Conservation (phyloP, 2,329 filamentous ascomycete species). For the Pestalotiopsis sp. region DNA sequence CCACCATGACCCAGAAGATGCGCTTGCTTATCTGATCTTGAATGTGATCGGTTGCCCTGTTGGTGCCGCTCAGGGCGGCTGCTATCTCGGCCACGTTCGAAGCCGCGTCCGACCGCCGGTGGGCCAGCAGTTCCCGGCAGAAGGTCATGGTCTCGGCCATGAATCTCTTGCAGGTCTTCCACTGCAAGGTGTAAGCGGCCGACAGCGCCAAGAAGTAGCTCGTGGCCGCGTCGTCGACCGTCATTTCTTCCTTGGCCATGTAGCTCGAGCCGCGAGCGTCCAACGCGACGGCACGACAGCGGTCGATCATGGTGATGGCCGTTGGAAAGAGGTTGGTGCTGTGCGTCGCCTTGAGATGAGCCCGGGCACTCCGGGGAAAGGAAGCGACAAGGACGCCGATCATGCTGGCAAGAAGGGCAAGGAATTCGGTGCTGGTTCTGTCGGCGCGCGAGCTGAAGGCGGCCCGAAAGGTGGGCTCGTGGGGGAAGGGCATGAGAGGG, state of each 20-base stretch:
- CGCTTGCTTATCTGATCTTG: constrained; percentile 75
- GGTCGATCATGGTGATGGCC: constrained; percentile 69
- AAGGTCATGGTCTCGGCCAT: constrained; percentile 74
- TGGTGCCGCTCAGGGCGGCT: constrained; percentile 41
- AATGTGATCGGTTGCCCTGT: constrained; percentile 65
- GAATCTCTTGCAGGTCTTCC: constrained; percentile 69
- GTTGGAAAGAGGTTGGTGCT: constrained; percentile 68
- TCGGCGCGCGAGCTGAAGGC: constrained; percentile 70
- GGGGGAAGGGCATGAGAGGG: constrained; percentile 75
- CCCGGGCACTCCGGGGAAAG: constrained; percentile 71
- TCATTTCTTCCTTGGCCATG: constrained; percentile 50
- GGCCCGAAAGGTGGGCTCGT: constrained; percentile 75
- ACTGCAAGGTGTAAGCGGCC: constrained; percentile 69
- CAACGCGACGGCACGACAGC: constrained; percentile 71
- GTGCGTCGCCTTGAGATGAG: constrained; percentile 69
- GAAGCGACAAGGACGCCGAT: constrained; percentile 73
- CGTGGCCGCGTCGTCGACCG: constrained; percentile 67
- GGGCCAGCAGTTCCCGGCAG: constrained; percentile 67
- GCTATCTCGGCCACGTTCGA: constrained; percentile 30
- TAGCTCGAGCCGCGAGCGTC: constrained; percentile 62
- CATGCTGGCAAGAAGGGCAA: constrained; percentile 76
- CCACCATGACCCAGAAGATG: constrained; percentile 83
- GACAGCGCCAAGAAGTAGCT: constrained; percentile 76
- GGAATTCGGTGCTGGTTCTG: constrained; percentile 65
- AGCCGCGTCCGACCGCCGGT: constrained; percentile 50